These are phyloP conservation scores for Fusarium robinianum DNA, from an alignment of 2,329 filamentous ascomycete genomes.

Conservation along the genomic window DNA sequence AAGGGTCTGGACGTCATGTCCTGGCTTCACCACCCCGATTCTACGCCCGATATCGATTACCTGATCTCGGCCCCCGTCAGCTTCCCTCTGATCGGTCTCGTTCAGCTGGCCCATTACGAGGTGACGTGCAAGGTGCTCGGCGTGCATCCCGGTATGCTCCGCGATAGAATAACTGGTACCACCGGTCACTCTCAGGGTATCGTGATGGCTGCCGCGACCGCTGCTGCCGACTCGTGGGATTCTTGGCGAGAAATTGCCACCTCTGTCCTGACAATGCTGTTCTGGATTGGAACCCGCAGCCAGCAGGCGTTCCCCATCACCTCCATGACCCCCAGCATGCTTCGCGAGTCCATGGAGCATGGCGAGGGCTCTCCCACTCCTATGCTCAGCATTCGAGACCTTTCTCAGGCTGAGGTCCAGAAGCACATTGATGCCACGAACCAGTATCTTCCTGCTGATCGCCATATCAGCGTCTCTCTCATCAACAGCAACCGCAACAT, in stretches of 20 bases:
- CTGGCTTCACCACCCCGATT: constrained; percentile 88
- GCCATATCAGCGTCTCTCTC: constrained; percentile 93
- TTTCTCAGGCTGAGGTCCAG: constrained; percentile 85
- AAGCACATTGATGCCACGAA: constrained; percentile 97
- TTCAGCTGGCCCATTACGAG: constrained; percentile 93
- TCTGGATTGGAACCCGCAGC: constrained; percentile 97
- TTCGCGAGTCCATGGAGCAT: constrained; percentile 91
- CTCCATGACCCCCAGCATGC: constrained; percentile 84
- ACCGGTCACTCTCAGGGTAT: constrained; percentile 98
- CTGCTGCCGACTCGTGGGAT: constrained; percentile 91
- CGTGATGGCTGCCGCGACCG: constrained; percentile 88
- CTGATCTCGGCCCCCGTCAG: constrained; percentile 93
- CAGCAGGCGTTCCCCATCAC: constrained; percentile 97
- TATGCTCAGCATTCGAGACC: constrained; percentile 96
- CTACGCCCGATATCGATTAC: constrained; percentile 92
- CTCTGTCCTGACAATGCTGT: constrained; percentile 86
- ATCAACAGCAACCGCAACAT: constrained; percentile 97
- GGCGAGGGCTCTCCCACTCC: constrained; percentile 95
- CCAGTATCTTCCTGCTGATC: constrained; percentile 88
- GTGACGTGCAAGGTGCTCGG: constrained; percentile 93
- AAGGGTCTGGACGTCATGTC: constrained; percentile 95
- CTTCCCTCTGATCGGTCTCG: constrained; percentile 92
- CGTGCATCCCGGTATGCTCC: constrained; percentile 83
- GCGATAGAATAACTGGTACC: constrained; percentile 81
- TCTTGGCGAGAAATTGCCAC: constrained; percentile 80